Percentiles rank a stretch among this genome's conserved stretches.
Evolutionary conservation across 768 basidiomycete genomes (phyloP).

Genomic region (Amanita thiersii): DNA sequence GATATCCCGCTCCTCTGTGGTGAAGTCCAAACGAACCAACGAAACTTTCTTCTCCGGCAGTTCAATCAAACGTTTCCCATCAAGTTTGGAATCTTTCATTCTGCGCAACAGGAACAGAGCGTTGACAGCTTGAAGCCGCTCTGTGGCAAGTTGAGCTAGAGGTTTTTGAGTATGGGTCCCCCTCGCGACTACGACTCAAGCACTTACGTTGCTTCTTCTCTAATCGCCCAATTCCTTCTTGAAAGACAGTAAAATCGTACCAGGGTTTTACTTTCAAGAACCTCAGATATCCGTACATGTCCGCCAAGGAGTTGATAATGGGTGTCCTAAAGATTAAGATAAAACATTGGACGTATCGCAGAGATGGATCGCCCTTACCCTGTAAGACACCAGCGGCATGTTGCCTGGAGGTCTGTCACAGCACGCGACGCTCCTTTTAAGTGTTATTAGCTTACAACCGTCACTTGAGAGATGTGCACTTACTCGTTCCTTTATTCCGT

Average conservation of each 20-base stretch:
- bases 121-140: slow-evolving; percentile 53
- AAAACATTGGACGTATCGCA: background rate
- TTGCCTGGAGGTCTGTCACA: slow-evolving; percentile 41
- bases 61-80: slow-evolving; percentile 62
- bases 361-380: slow-evolving; percentile 32
- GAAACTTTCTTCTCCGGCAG: slow-evolving; percentile 49
- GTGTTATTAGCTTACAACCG: background rate
- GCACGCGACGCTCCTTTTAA: slow-evolving; percentile 41
- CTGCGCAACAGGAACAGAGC: slow-evolving; percentile 47
- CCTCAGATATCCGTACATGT: slow-evolving; percentile 41
- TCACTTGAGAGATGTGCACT: slow-evolving; percentile 11
- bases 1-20: slow-evolving; percentile 54
- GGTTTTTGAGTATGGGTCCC: background rate
- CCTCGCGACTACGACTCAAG: background rate
- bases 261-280: slow-evolving; percentile 38
- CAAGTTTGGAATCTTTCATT: slow-evolving; percentile 53
- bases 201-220: slow-evolving; percentile 48
- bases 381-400: slow-evolving; percentile 61
- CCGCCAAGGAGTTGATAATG: slow-evolving; percentile 52
- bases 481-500: slow-evolving; percentile 41
- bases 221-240: slow-evolving; percentile 23
- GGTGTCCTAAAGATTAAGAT: slow-evolving; percentile 35
- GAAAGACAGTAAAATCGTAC: slow-evolving; percentile 37
- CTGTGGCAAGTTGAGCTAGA: slow-evolving; percentile 43
- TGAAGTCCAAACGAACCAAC: slow-evolving; percentile 47